A percentile compares a stretch with the other conserved stretches of the same genome.
These are phyloP conservation scores for Colletotrichum truncatum DNA, from an alignment of 2,329 filamentous ascomycete genomes.

Conservation along the genomic window DNA sequence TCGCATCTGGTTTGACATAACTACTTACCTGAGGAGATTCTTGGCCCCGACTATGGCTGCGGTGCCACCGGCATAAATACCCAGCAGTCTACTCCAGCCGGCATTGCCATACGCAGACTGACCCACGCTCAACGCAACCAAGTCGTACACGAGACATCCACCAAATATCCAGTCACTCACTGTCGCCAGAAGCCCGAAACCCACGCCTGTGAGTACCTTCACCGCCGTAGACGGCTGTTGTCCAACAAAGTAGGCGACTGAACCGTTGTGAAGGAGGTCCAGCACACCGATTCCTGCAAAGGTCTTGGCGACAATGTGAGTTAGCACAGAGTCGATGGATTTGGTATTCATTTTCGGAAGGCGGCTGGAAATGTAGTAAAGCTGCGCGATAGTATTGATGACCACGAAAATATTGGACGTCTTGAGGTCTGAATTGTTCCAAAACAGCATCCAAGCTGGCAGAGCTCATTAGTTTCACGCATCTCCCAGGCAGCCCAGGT, in stretches of 20 bases:
- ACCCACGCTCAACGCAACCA: slow-evolving; percentile 62
- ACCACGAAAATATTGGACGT: slow-evolving; percentile 64
- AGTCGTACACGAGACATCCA: slow-evolving; percentile 66
- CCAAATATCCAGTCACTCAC: slow-evolving; percentile 69
- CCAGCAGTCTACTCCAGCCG: slow-evolving; percentile 60
- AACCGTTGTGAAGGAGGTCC: slow-evolving; percentile 67
- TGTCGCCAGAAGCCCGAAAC: slow-evolving; percentile 58
- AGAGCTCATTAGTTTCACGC: not conserved
- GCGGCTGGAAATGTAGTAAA: slow-evolving; percentile 60
- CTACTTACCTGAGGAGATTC: slow-evolving; percentile 59
- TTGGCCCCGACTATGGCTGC: slow-evolving; percentile 61
- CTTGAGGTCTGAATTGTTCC: slow-evolving; percentile 61
- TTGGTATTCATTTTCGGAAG: slow-evolving; percentile 58
- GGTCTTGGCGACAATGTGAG: slow-evolving; percentile 66
- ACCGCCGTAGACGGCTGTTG: slow-evolving; percentile 54
- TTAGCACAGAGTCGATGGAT: slow-evolving; percentile 61
- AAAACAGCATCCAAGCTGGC: slow-evolving; percentile 68
- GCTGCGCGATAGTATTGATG: slow-evolving; percentile 63
- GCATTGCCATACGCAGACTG: slow-evolving; percentile 53
- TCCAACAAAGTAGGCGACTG: slow-evolving; percentile 63
- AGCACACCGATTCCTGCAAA: slow-evolving; percentile 69
- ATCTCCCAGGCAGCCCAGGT: accelerated
- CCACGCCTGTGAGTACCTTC: slow-evolving; percentile 62
- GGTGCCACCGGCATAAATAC: slow-evolving; percentile 58
- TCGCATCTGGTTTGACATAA: not conserved